Conservation (phyloP, 148 eudicot genomes). For the Amaranthus cruentus region DNA sequence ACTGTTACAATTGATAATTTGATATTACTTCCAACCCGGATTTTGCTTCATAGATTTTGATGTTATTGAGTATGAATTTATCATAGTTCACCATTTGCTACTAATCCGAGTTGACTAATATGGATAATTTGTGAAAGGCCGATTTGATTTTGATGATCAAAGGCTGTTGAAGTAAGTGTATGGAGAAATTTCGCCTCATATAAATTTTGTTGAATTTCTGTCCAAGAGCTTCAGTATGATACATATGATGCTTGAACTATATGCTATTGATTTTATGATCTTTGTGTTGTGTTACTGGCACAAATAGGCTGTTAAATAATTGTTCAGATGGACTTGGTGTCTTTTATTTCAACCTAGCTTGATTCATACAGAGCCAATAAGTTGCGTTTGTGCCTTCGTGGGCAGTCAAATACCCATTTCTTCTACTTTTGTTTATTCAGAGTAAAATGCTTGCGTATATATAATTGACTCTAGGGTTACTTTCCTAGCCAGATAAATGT, state of each 20-base stretch:
- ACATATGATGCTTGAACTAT: neutral
- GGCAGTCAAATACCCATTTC: neutral
- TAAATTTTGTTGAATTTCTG: neutral
- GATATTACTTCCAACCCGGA: neutral
- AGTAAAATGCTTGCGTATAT: neutral
- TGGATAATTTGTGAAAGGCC: neutral
- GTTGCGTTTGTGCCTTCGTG: neutral
- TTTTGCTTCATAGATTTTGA: neutral
- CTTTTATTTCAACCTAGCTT: neutral
- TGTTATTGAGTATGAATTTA: neutral
- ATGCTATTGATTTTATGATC: neutral
- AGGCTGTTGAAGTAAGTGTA: neutral
- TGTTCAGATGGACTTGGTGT: neutral
- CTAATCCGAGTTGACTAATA: too few species aligned
- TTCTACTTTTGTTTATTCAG: neutral
- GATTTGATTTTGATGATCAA: neutral
- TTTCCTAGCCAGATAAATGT: constrained; percentile 88
- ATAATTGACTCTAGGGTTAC: constrained; percentile 17
- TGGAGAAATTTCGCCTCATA: too few species aligned
- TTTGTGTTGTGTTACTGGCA: neutral
- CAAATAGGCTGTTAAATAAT: neutral
- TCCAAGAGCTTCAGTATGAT: neutral
- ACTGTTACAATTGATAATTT: neutral
- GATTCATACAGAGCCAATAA: neutral
- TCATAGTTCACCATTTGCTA: neutral